These are phyloP conservation scores for California macrophylla DNA, from an alignment of 441 rosid species.

Conservation along the genomic window DNA sequence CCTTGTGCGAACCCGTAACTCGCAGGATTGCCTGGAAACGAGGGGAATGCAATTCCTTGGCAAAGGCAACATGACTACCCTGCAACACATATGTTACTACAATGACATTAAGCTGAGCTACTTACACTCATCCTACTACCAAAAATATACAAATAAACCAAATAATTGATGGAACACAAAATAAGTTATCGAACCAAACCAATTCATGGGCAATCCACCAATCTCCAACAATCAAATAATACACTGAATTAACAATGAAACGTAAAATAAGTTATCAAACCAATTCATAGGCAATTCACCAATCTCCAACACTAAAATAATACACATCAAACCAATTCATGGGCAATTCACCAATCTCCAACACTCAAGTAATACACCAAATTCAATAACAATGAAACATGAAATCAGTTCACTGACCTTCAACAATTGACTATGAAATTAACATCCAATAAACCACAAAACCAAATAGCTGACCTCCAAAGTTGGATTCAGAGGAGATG, in stretches of 20 bases:
- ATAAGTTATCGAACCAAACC: not conserved
- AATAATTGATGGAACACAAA: not conserved
- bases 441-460: not conserved
- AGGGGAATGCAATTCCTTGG: conserved; percentile 80
- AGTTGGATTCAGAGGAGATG: conserved; percentile 40
- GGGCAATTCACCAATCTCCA: not conserved
- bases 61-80: conserved; percentile 57
- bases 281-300: not conserved
- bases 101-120: not conserved
- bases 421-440: not conserved
- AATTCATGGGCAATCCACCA: not conserved
- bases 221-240: not conserved
- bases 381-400: not conserved
- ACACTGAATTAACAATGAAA: not conserved
- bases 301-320: no score
- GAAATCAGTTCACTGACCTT: not conserved
- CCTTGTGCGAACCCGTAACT: conserved; percentile 67
- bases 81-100: conserved; percentile 19
- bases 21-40: conserved; percentile 79
- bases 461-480: conserved; percentile 44
- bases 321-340: not conserved
- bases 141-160: not conserved
- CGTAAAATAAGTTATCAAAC: not conserved
- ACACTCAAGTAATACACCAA: not conserved
- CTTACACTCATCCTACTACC: not conserved